Percentiles rank a stretch among this genome's conserved stretches.
These are phyloP conservation scores for Dittrichia graveolens DNA, from an alignment of 129 eudicot genomes.

Conservation along the genomic window DNA sequence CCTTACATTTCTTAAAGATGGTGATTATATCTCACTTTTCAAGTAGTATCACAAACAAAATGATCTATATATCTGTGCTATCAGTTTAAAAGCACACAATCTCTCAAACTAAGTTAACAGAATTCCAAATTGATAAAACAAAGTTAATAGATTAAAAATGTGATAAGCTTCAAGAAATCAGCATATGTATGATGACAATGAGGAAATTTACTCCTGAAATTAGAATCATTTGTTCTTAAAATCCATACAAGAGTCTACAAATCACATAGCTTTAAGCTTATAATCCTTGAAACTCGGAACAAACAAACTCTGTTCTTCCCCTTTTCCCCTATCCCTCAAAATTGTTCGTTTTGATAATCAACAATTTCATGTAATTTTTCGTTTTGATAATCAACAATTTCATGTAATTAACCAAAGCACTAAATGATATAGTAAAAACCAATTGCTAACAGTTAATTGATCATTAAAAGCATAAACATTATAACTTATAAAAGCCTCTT, in stretches of 20 bases:
- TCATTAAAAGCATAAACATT: not conserved
- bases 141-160: not conserved
- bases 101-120: not conserved
- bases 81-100: not conserved
- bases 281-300: not conserved
- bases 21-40: not conserved
- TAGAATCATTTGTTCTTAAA: slow-evolving; percentile 8
- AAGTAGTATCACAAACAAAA: not conserved
- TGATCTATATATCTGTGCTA: not conserved
- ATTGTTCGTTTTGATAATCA: slow-evolving; percentile 6
- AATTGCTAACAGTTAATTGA: slow-evolving; percentile 5
- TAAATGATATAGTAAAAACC: not conserved
- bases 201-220: slow-evolving; percentile 1
- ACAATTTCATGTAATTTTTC: too few species aligned
- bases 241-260: slow-evolving; percentile 12
- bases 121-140: not conserved
- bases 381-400: slow-evolving; percentile 21
- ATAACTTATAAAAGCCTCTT: not conserved
- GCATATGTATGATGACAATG: not conserved
- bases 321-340: slow-evolving; percentile 15
- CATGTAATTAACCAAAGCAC: slow-evolving; percentile 6
- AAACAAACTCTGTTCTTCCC: not conserved
- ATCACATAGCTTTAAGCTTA: slow-evolving; percentile 14
- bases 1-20: too few species aligned
- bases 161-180: slow-evolving; percentile 1